Percentiles rank a stretch among this genome's conserved stretches.
Conservation (phyloP, 345 rosid species). For the Sonneratia caseolaris region DNA sequence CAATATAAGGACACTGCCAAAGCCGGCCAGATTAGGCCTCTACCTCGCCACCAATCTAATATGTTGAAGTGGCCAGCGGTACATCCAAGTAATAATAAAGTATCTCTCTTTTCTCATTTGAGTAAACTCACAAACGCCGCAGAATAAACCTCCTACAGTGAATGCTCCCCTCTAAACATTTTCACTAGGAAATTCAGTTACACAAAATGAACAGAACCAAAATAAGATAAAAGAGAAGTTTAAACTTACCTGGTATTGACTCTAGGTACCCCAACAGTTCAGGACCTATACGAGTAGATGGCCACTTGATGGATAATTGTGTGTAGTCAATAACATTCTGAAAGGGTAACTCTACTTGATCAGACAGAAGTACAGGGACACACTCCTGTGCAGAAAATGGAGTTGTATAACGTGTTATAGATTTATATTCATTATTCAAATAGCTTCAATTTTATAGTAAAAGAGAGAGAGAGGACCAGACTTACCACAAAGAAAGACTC, state of each 20-base stretch:
- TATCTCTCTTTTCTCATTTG: not conserved
- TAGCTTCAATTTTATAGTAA: not conserved
- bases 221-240: not conserved
- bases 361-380: conserved; percentile 87
- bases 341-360: conserved; percentile 80
- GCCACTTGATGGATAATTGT: conserved; percentile 89
- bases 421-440: not conserved
- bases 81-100: not conserved
- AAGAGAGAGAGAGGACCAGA: conserved; percentile 16
- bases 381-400: conserved; percentile 58
- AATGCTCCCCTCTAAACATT: not conserved
- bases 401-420: not conserved
- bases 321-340: conserved; percentile 82
- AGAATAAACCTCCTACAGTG: not conserved
- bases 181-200: not conserved
- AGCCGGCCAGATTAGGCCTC: not conserved
- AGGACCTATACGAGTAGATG: conserved; percentile 63
- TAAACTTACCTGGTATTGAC: conserved; percentile 49
- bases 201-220: not conserved
- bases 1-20: not conserved
- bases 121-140: not conserved
- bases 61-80: not conserved
- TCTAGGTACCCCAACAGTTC: conserved; percentile 76
- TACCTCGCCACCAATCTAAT: not conserved
- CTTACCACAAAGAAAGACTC: conserved; percentile 90